Base-by-base conservation (phyloP, 129 eudicot genomes). In the Helianthus tuberosus region DNA sequence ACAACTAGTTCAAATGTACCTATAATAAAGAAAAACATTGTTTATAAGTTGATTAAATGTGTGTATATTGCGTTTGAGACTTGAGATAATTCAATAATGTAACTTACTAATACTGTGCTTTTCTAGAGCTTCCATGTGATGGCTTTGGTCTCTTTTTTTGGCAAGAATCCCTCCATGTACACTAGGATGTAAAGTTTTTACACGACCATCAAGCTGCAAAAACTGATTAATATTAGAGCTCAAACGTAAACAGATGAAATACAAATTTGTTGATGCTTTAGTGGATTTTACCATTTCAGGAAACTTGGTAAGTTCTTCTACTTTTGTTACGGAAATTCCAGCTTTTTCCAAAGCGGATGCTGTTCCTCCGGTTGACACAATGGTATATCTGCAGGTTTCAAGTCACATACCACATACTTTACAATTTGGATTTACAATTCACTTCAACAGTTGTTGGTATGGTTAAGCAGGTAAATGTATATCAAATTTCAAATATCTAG, bases 281-380 rank as follows among this genome's bases (percentile, higher is more conserved):
- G 50, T 15, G 46, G 60, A 35, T 10, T 72, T 73, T 59, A 91
- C 99, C 99, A 95, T 95, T 81, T 95, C 99, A 15, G 99, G 99
- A 29, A 95, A 95, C 77, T 55, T 27, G 64, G 99, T 95, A 32
- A 95, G 86, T 48, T 95, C 91, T n/a, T n/a, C 99, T 46, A 95
- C 99, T 82, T 84, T 95, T 29, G 90, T 95, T 32, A 95, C 97
- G 55, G 92, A 72, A 5, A 95, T 84, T 43, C 97, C 99, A 73
- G 86, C 80, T 78, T 74, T 74, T 72, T 87, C 96, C 77, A 95
- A 73, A 52, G 97, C 82, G 48, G 96, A 88, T 73, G 99, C 96
- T n/a, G 99, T 95, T 72, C 99, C 99, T 78, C 99, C 99, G 10
- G 99, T 95, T 48, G 99, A 95, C 79, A 95, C 94, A 80, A 91